phyloP scores from a whole-genome alignment of 768 basidiomycete genomes.

The Lyophyllum atratum region DNA sequence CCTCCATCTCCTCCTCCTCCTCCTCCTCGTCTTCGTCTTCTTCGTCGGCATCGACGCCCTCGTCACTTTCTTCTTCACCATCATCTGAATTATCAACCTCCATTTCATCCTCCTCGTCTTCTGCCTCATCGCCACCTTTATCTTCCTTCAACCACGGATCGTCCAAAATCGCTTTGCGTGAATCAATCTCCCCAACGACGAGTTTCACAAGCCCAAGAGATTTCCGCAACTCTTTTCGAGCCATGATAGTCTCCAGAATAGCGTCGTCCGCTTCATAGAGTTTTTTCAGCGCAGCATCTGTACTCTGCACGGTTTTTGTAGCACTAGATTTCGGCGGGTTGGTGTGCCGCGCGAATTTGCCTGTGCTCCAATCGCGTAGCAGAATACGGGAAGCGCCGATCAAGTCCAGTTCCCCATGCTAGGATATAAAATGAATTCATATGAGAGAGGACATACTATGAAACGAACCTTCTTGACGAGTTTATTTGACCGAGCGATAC shows the following conservation, averaged over 20 bases:
- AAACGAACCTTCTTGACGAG: constrained; percentile 73
- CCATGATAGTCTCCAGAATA: constrained; percentile 47
- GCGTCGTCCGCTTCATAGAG: constrained; percentile 49
- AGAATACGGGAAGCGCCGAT: constrained; percentile 76
- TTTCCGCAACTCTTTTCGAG: constrained; percentile 72
- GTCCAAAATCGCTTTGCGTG: constrained; percentile 38
- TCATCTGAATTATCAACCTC: constrained; percentile 33
- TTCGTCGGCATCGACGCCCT: constrained; percentile 38
- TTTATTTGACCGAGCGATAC: constrained; percentile 72
- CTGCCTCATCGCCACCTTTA: constrained; percentile 39
- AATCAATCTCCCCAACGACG: constrained; percentile 33
- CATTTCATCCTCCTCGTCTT: constrained; percentile 36
- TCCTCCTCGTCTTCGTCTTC: constrained; percentile 34
- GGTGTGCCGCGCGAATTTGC: constrained; percentile 75
- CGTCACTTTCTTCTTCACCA: constrained; percentile 42
- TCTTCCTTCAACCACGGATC: constrained; percentile 38
- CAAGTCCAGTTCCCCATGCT: constrained; percentile 76
- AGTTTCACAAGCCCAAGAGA: constrained; percentile 60
- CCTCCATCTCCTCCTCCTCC: constrained; percentile 45
- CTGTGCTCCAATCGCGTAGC: constrained; percentile 82
- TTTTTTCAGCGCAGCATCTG: constrained; percentile 20
- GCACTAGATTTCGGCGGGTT: constrained; percentile 40
- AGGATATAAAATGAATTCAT: constrained; percentile 16
- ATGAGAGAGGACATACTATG: background rate
- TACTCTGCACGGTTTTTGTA: constrained; percentile 4